Base-by-base conservation (phyloP, 768 basidiomycete genomes). In the Leccinum disarticulatum region DNA sequence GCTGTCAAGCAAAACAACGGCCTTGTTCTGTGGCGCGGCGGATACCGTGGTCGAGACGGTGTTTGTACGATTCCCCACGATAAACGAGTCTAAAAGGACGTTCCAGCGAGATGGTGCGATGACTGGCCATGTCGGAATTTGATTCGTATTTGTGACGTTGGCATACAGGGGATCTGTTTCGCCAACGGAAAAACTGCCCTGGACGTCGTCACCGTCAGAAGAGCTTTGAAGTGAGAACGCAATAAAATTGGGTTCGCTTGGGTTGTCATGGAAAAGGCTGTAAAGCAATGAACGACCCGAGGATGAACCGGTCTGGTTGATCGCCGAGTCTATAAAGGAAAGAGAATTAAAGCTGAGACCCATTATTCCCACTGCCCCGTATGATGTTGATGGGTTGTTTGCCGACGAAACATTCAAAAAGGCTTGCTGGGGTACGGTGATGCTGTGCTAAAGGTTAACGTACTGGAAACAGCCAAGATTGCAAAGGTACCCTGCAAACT, bases 261-360 rank as follows among this genome's bases (percentile, higher is more conserved):
- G 83, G 72, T 92, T 87, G 65, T 82, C 78, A 22, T 77, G 74
- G 72, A 94, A 94, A 36, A 90, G 74, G 66, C 91, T 94, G 76
- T 85, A 88, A 22, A 94, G 80, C 48, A 94, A 68, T 62, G 84
- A 86, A 31, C 87, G 82, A 19, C 91, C 92, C 6, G 81, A 76
- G 2, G 83, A 79, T 2, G 81, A 78, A 28, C 82, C 80, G 2
- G 87, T 83, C 33, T 73, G 66, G 63, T 87, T 88, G 50, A 91
- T 72, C 6, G 77, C 69, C 10, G 78, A 73, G 66, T 93, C 90
- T 57, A 95, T 83, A 33, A 77, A 81, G 3, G 93, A 94, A 46
- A 94, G 82, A 17, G 83, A 82, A 38, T 85, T 85, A 67, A 93
- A 93, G 38, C 93, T 91, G 13, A 93, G 80, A 10, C 92, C 91